These are phyloP conservation scores for Pleurozium schreberi DNA, from an alignment of 225 moss, liverwort and hornwort genomes.

Conservation along the genomic window DNA sequence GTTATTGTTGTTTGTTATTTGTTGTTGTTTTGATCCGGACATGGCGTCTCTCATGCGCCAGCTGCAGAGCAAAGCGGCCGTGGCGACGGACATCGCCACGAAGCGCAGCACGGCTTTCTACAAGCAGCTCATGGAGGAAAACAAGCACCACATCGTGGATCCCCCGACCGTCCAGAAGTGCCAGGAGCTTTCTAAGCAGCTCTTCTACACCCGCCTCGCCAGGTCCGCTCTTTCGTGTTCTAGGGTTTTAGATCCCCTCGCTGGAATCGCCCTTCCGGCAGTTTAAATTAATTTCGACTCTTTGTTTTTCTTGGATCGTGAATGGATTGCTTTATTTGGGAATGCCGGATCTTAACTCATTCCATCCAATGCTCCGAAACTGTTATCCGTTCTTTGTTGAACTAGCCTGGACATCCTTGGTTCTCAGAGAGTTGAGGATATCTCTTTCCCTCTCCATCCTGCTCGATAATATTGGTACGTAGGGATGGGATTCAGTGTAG, in stretches of 20 bases:
- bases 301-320: neutral
- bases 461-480: neutral
- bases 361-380: neutral
- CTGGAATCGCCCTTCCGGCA: neutral
- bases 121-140: conserved; percentile 54
- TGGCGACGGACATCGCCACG: conserved; percentile 47
- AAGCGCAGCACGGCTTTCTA: conserved; percentile 47
- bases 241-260: neutral
- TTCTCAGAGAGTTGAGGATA: neutral
- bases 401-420: neutral
- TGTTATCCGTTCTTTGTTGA: neutral
- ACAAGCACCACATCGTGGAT: conserved; percentile 43
- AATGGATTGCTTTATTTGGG: neutral
- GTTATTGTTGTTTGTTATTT: too few relatives aligned
- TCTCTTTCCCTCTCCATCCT: neutral
- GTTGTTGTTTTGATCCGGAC: neutral
- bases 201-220: conserved; percentile 62
- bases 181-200: conserved; percentile 66
- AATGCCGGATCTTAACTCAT: neutral
- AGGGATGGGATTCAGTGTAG: neutral
- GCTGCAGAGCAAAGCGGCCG: conserved; percentile 52
- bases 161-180: conserved; percentile 49
- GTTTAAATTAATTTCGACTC: neutral
- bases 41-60: conserved; percentile 64
- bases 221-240: conserved; percentile 2